Percentiles rank a stretch among this genome's conserved stretches.
Conservation (phyloP, 2,329 filamentous ascomycete species). For the Cytospora paraplurivora region DNA sequence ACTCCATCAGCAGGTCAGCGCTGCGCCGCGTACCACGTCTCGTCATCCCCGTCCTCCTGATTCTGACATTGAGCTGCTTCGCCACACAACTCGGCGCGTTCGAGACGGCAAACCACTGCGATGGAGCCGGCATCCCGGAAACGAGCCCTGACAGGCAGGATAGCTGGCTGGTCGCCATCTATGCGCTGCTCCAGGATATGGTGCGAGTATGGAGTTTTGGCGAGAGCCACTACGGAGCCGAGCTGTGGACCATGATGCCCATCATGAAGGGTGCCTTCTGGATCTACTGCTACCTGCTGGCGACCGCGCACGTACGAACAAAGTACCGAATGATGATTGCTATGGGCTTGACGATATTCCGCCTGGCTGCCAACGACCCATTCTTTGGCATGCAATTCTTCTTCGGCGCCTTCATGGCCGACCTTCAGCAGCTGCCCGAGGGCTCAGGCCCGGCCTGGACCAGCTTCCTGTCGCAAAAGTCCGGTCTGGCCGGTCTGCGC, state of each 20-base stretch:
- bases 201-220: constrained; percentile 27
- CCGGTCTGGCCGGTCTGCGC: constrained; percentile 25
- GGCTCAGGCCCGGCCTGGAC: constrained; percentile 23
- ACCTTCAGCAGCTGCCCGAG: constrained; percentile 24
- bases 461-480: constrained; percentile 24
- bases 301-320: constrained; percentile 26
- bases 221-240: constrained; percentile 26
- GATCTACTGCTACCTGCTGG: constrained; percentile 28
- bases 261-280: constrained; percentile 30
- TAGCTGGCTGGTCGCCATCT: constrained; percentile 23
- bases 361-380: constrained; percentile 28
- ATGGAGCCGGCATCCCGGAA: constrained; percentile 26
- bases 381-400: constrained; percentile 31
- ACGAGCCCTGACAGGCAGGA: constrained; percentile 23
- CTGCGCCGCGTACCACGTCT: constrained; percentile 28
- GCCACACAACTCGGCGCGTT: constrained; percentile 28
- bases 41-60: constrained; percentile 25
- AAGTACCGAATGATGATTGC: constrained; percentile 29
- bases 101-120: constrained; percentile 25
- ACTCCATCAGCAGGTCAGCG: constrained; percentile 28
- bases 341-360: constrained; percentile 25
- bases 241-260: constrained; percentile 30
- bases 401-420: constrained; percentile 30
- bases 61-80: constrained; percentile 25
- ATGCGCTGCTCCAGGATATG: constrained; percentile 22